phyloP scores from a whole-genome alignment of 2,329 filamentous ascomycete genomes.

The Macrophomina tecta region DNA sequence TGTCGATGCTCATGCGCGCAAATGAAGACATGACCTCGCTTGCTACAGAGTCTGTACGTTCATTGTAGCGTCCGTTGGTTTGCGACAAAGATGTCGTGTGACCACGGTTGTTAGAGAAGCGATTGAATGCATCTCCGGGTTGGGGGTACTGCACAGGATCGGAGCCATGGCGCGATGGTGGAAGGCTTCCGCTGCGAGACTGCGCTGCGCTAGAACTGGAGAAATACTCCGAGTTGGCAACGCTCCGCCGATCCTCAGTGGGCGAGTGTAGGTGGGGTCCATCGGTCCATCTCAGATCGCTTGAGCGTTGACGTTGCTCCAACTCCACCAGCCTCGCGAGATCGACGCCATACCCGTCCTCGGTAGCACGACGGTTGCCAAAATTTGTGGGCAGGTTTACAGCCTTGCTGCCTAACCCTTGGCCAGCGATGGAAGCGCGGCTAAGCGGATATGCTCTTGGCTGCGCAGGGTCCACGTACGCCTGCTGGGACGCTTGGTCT shows the following conservation, averaged over 20 bases:
- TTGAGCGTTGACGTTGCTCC: constrained; percentile 38
- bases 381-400: constrained; percentile 40
- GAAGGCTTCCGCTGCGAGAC: constrained; percentile 62
- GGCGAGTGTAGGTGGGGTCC: constrained; percentile 47
- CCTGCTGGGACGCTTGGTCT: constrained; percentile 40
- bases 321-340: constrained; percentile 40
- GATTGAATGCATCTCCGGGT: constrained; percentile 37
- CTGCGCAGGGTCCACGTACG: constrained; percentile 38
- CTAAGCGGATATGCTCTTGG: constrained; percentile 36
- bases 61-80: constrained; percentile 48
- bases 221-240: constrained; percentile 52
- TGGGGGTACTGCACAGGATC: constrained; percentile 46
- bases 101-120: constrained; percentile 47
- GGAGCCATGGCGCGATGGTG: constrained; percentile 60
- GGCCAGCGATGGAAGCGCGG: constrained; percentile 34
- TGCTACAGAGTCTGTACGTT: constrained; percentile 47
- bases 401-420: constrained; percentile 36
- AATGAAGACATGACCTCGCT: constrained; percentile 47
- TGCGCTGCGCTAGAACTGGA: constrained; percentile 50
- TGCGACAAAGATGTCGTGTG: constrained; percentile 58
- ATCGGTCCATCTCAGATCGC: constrained; percentile 44
- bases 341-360: constrained; percentile 40
- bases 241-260: constrained; percentile 49
- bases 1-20: constrained; percentile 42
- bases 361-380: constrained; percentile 37